Evolutionary conservation across 192 early-diverging fungal species (phyloP).

Genomic region (Phlyctochytrium planicorne): DNA sequence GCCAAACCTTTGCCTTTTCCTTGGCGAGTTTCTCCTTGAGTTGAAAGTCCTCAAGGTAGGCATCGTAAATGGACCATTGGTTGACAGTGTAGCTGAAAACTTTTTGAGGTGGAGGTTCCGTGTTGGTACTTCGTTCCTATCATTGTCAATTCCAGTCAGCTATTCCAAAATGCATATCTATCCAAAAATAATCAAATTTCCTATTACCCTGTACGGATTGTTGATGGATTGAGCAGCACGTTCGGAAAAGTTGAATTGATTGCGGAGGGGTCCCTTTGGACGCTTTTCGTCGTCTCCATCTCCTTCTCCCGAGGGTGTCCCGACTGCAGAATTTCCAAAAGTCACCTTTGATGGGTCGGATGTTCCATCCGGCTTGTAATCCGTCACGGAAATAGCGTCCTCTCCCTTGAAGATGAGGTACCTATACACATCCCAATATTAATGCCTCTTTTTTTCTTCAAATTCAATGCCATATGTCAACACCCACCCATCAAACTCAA

Average conservation of each 20-base stretch:
- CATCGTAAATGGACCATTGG: constrained; percentile 66
- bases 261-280: constrained; percentile 44
- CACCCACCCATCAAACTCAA: constrained; percentile 67
- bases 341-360: constrained; percentile 12
- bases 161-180: too few relatives aligned
- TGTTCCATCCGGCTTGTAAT: constrained; percentile 28
- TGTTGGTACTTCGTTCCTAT: constrained; percentile 60
- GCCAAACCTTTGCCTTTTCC: constrained; percentile 52
- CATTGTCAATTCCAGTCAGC: constrained; percentile 6
- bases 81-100: constrained; percentile 55
- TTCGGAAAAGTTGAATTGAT: constrained; percentile 67
- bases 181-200: not conserved
- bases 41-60: constrained; percentile 57
- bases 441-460: constrained; percentile 8
- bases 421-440: constrained; percentile 24
- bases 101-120: constrained; percentile 59
- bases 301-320: constrained; percentile 21
- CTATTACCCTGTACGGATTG: constrained; percentile 57
- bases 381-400: constrained; percentile 26
- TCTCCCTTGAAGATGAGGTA: constrained; percentile 46
- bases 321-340: not conserved
- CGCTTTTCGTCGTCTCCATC: constrained; percentile 48
- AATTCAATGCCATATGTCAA: not conserved
- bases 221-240: constrained; percentile 60
- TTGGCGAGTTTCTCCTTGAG: constrained; percentile 59